phyloP scores from a whole-genome alignment of 805 yeast species.

The Hanseniaspora occidentalis region DNA sequence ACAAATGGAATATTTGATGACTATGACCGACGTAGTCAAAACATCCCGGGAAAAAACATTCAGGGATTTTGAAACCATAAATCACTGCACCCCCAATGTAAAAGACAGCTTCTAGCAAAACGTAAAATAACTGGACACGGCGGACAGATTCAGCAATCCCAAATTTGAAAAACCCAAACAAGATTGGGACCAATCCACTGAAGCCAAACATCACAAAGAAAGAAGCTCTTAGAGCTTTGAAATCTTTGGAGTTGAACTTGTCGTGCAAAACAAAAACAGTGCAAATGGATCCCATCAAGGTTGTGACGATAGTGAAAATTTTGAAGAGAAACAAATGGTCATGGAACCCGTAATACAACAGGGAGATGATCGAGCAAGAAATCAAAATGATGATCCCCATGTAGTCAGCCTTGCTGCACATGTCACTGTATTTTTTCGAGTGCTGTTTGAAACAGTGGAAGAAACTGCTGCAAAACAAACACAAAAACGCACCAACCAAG shows the following conservation, averaged over 20 bases:
- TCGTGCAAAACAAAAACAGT: conserved; percentile 52
- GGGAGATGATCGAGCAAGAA: conserved; percentile 46
- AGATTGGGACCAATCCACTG: conserved; percentile 60
- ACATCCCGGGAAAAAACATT: conserved; percentile 46
- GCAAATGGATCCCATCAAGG: conserved; percentile 47
- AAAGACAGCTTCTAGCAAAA: conserved; percentile 57
- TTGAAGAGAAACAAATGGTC: conserved; percentile 23
- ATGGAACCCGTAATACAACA: conserved; percentile 33
- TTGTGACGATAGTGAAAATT: conserved; percentile 29
- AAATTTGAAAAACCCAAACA: conserved; percentile 35
- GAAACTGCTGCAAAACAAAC: conserved; percentile 50
- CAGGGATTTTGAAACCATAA: conserved; percentile 75
- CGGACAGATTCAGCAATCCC: conserved; percentile 38
- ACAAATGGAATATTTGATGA: conserved; percentile 72
- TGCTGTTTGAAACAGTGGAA: conserved; percentile 62
- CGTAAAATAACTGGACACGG: conserved; percentile 47
- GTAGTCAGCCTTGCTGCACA: conserved; percentile 64
- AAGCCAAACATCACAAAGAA: conserved; percentile 74
- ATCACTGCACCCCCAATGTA: conserved; percentile 69
- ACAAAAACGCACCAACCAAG: conserved; percentile 42
- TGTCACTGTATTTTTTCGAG: conserved; percentile 37
- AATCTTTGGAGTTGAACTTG: conserved; percentile 49
- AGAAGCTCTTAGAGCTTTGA: conserved; percentile 62
- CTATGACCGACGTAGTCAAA: conserved; percentile 67
- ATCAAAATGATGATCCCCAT: conserved; percentile 62